Evolutionary conservation across 1,284 basidiomycete genomes (phyloP).

Genomic region (Heimioporus punctisporus): DNA sequence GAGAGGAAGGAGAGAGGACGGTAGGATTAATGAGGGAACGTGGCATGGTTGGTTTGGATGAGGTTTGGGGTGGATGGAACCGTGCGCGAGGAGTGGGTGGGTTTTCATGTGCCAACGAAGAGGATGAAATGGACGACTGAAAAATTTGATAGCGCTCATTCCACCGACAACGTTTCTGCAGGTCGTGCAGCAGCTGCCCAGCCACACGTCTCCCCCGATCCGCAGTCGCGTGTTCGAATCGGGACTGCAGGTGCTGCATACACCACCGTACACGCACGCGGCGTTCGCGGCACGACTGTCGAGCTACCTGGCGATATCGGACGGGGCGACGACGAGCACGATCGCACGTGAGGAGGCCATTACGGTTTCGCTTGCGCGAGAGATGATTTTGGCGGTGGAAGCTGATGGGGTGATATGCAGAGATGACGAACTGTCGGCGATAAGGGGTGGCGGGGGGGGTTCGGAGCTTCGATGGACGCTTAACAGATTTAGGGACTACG

Average conservation of each 20-base stretch:
- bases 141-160: conserved; percentile 65
- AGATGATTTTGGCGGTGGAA: conserved; percentile 79
- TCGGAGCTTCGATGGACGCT: conserved; percentile 36
- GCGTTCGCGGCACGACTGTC: conserved; percentile 71
- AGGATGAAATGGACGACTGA: not conserved
- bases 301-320: conserved; percentile 48
- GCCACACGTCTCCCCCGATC: conserved; percentile 73
- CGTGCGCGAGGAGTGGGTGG: conserved; percentile 91
- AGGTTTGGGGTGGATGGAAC: conserved; percentile 98
- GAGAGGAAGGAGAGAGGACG: conserved; percentile 7
- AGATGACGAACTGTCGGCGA: conserved; percentile 61
- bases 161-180: conserved; percentile 85
- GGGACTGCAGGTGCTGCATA: conserved; percentile 85
- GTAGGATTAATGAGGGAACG: conserved; percentile 67
- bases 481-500: conserved; percentile 67
- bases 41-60: conserved; percentile 89
- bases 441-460: conserved; percentile 35
- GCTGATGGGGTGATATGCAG: conserved; percentile 66
- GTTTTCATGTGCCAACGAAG: conserved; percentile 35
- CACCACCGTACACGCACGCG: conserved; percentile 69
- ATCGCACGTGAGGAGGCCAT: conserved; percentile 71
- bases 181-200: conserved; percentile 69
- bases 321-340: conserved; percentile 58
- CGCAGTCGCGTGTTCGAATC: conserved; percentile 66
- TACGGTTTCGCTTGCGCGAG: conserved; percentile 69